A percentile compares a stretch with the other conserved stretches of the same genome.
Evolutionary conservation across 768 basidiomycete genomes (phyloP).

Genomic region (Panellus pusillus): DNA sequence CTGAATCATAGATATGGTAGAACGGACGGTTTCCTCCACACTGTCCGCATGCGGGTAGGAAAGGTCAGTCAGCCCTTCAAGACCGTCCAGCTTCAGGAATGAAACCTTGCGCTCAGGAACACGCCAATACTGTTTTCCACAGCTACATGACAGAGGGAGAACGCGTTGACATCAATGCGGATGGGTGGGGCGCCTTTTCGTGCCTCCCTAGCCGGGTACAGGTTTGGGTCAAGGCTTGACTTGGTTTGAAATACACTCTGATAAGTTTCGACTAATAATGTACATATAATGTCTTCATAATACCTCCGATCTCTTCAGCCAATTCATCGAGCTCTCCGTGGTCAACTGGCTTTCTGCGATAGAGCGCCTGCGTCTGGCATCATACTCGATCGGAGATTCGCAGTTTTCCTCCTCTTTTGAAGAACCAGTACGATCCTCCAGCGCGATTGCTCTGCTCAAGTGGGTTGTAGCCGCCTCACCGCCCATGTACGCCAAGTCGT

Average conservation of each 20-base stretch:
- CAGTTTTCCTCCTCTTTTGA: constrained; percentile 2
- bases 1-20: constrained; percentile 15
- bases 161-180: constrained; percentile 42
- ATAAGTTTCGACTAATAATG: not conserved
- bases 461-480: constrained; percentile 46
- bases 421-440: constrained; percentile 16
- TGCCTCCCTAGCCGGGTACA: constrained; percentile 56
- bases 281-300: not conserved
- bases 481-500: constrained; percentile 45
- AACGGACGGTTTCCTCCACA: constrained; percentile 37
- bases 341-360: constrained; percentile 8
- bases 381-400: constrained; percentile 8
- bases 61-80: constrained; percentile 40
- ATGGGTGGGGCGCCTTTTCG: constrained; percentile 70
- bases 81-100: not conserved
- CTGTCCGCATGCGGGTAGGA: constrained; percentile 68
- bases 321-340: constrained; percentile 14
- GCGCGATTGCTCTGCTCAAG: constrained; percentile 17
- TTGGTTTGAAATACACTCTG: not conserved
- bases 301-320: constrained; percentile 10
- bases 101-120: constrained; percentile 27
- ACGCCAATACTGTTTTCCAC: constrained; percentile 42
- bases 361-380: constrained; percentile 6
- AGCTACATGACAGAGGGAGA: constrained; percentile 50
- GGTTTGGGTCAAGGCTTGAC: constrained; percentile 49